Conservation (phyloP, 1,284 basidiomycete genomes). For the Takashimella tepidaria region DNA sequence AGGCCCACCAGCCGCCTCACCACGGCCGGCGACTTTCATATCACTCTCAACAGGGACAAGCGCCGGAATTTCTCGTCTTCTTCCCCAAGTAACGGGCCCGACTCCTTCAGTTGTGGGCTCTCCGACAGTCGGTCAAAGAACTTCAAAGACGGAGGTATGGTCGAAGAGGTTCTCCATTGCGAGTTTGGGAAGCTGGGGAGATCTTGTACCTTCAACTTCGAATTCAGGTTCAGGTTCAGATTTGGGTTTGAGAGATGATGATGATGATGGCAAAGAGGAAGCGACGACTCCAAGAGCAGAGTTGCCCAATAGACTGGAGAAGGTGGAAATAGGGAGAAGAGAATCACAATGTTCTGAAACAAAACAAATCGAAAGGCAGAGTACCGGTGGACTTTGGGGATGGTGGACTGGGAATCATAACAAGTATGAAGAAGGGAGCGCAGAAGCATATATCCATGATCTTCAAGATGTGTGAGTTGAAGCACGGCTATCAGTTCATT, state of each 20-base stretch:
- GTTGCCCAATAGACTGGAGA: background rate
- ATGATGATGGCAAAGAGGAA: conserved; percentile 1
- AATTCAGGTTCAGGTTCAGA: too few species aligned
- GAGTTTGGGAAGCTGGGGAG: conserved; percentile 55
- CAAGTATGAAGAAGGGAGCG: conserved; percentile 39
- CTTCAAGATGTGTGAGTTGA: conserved; percentile 52
- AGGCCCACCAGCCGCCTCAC: conserved; percentile 38
- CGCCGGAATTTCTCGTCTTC: conserved; percentile 11
- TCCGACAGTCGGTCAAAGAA: conserved; percentile 54
- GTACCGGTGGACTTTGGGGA: conserved; percentile 67
- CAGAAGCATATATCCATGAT: conserved; percentile 28
- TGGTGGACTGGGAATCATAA: conserved; percentile 52
- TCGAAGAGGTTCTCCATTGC: conserved; percentile 69
- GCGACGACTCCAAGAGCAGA: conserved; percentile 5
- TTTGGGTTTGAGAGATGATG: too few species aligned
- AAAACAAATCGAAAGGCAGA: conserved; percentile 57
- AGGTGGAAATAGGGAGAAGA: background rate
- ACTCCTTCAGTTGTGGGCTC: conserved; percentile 45
- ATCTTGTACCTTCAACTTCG: background rate
- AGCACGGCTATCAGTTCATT: too few species aligned
- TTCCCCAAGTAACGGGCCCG: conserved; percentile 19
- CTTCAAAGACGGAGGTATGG: conserved; percentile 52
- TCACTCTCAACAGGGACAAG: conserved; percentile 36
- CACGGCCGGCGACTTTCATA: conserved; percentile 56
- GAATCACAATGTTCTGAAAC: conserved; percentile 12